These are phyloP conservation scores for Zygoascus ofunaensis DNA, from an alignment of 805 yeast species.

Conservation along the genomic window DNA sequence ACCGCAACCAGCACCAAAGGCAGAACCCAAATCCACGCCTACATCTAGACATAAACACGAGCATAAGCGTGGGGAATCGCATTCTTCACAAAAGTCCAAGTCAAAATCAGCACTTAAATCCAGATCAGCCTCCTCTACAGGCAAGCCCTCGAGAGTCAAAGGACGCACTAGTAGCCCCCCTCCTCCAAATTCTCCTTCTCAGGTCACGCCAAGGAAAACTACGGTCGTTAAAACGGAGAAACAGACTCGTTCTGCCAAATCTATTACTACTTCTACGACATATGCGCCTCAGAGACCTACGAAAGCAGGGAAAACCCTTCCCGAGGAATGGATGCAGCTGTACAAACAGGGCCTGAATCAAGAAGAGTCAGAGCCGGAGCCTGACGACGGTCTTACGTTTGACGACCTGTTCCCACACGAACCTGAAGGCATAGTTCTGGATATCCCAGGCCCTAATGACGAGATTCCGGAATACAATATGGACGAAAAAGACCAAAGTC, in stretches of 20 bases:
- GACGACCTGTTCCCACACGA: conserved; percentile 4
- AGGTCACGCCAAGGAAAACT: not conserved
- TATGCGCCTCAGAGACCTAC: not conserved
- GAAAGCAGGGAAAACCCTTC: not conserved
- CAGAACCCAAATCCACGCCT: not conserved
- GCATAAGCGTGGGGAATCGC: too few relatives aligned
- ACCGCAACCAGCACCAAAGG: not conserved
- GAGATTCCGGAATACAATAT: conserved; percentile 21
- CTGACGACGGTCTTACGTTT: conserved; percentile 5
- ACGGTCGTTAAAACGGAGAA: not conserved
- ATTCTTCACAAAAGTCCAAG: not conserved
- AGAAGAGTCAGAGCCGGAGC: not conserved
- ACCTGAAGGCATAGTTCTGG: not conserved
- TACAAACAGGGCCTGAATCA: not conserved
- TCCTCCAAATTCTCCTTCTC: not conserved
- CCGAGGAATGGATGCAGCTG: not conserved
- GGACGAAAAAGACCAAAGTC: conserved; percentile 4
- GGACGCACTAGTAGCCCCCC: too few relatives aligned
- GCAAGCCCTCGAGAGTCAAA: too few relatives aligned
- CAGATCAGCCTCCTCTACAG: not conserved
- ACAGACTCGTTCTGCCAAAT: conserved; percentile 3
- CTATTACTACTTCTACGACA: not conserved
- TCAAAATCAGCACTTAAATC: not conserved
- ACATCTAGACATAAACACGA: not conserved
- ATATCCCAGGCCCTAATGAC: conserved; percentile 9